These are phyloP conservation scores for Psidium guajava DNA, from an alignment of 345 rosid genomes.

Conservation along the genomic window DNA sequence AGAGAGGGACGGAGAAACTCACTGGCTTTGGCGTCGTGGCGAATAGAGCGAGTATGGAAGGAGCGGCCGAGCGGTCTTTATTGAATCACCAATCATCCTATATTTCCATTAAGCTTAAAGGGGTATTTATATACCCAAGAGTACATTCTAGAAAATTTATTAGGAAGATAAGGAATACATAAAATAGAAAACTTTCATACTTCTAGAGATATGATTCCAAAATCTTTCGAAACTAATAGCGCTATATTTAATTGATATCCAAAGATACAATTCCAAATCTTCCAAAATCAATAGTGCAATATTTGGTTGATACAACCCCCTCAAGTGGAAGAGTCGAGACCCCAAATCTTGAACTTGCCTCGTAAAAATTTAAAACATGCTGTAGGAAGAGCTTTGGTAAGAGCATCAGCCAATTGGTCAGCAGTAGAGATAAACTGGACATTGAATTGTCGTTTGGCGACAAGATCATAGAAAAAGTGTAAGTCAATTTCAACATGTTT, in stretches of 20 bases:
- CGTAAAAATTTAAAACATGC: not conserved
- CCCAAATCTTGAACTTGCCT: not conserved
- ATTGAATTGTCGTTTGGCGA: accelerated
- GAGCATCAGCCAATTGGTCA: not conserved
- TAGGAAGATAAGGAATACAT: not conserved
- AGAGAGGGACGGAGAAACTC: too few species aligned
- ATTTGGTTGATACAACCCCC: not conserved
- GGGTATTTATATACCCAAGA: not conserved
- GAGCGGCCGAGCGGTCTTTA: too few species aligned
- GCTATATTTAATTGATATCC: too few species aligned
- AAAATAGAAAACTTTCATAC: not conserved
- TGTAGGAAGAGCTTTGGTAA: not conserved
- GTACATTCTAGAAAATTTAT: not conserved
- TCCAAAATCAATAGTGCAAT: not conserved
- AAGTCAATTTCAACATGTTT: not conserved
- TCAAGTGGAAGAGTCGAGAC: not conserved
- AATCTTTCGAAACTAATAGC: too few species aligned
- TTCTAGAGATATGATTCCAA: not conserved
- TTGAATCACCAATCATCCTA: not conserved
- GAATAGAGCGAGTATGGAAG: too few species aligned
- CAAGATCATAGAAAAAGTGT: not conserved
- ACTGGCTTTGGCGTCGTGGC: too few species aligned
- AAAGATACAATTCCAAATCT: not conserved
- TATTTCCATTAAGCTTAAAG: not conserved
- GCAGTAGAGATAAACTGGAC: not conserved